Base-by-base conservation (phyloP, 352 stramenopile species). In the Phytophthora pini region DNA sequence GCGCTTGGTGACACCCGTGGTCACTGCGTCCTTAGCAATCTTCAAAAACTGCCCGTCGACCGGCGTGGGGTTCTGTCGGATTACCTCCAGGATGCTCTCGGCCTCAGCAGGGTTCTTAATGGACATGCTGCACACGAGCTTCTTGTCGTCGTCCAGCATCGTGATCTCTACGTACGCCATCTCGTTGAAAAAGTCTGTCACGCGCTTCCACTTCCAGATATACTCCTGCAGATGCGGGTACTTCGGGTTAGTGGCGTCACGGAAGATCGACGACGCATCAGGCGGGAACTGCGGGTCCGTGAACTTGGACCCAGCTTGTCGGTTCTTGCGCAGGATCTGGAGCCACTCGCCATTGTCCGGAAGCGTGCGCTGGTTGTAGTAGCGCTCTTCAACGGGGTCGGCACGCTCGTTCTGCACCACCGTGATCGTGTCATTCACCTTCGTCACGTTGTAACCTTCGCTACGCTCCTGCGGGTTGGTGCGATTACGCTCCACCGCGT, bases 181-280 rank as follows among this genome's bases (percentile, higher is more conserved):
- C 59, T 93, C 83, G 49, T 90, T 87, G 67, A 95, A 95, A 55
- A 95, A 93, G 13, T 93, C 87, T 26, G 79, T 88, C 54, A 95
- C 75, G 40, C 87, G 87, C 68, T 93, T 93, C 87, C 87, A 95
- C 62, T 92, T 93, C 65, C 70, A 90, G 40, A 95, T 74, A 39
- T 88, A 79, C n/a, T 91, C 77, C 27, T 91, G 80, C 44, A 95
- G 43, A 46, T 93, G 84, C 24, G 85, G 77, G 27, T 88, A 88
- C 51, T 84, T 87, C 22, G 88, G 87, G 65, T 90, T 82, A 20
- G 60, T 77, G 13, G 55, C 63, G 50, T 93, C 82, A 9, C 79
- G 80, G 55, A 85, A 95, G 8, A 95, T 74, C 32, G 87, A 92
- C 1, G 77, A 76, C 8, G 70, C 63, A 38, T 93, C 80, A 3